Percentiles rank a stretch among this genome's conserved stretches.
phyloP scores from a whole-genome alignment of 148 eudicot genomes.

The Vaccinium darrowii region DNA sequence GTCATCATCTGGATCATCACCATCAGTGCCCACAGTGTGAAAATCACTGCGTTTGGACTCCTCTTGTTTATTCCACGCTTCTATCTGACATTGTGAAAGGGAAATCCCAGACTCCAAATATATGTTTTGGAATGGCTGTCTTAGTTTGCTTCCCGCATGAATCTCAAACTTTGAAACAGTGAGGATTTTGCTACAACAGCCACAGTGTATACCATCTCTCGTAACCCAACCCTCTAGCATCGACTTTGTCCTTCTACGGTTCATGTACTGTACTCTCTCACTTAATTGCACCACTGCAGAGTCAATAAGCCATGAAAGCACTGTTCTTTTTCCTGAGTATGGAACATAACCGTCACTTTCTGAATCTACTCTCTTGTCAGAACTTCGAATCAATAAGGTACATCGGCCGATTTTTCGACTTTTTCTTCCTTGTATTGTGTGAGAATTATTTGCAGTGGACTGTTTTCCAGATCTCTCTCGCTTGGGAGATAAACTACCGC shows the following conservation, averaged over 20 bases:
- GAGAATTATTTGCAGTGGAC: slow-evolving; percentile 30
- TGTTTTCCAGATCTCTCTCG: slow-evolving; percentile 37
- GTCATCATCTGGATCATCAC: slow-evolving; percentile 97
- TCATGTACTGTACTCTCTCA: slow-evolving; percentile 93
- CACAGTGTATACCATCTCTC: slow-evolving; percentile 87
- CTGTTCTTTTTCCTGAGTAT: slow-evolving; percentile 76
- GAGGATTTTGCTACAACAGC: slow-evolving; percentile 93
- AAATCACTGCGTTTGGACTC: slow-evolving; percentile 59
- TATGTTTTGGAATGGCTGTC: slow-evolving; percentile 86
- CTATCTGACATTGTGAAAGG: slow-evolving; percentile 76
- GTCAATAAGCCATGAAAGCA: slow-evolving; percentile 94
- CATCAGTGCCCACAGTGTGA: slow-evolving; percentile 55
- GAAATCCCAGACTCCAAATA: slow-evolving; percentile 73
- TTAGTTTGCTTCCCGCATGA: slow-evolving; percentile 90
- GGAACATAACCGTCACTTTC: slow-evolving; percentile 72
- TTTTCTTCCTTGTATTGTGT: slow-evolving; percentile 53
- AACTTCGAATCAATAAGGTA: slow-evolving; percentile 73
- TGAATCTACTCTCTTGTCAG: slow-evolving; percentile 59
- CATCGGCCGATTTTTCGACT: slow-evolving; percentile 77
- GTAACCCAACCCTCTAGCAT: slow-evolving; percentile 97
- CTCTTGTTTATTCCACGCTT: slow-evolving; percentile 88
- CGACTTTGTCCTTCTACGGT: slow-evolving; percentile 58
- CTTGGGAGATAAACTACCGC: slow-evolving; percentile 21
- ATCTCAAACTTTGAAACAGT: slow-evolving; percentile 87
- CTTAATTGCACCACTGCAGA: slow-evolving; percentile 61